Evolutionary conservation across 2,329 filamentous ascomycete species (phyloP), one percentile per base, ranked within the genome.

Genomic region (Spiromastix sp.): DNA sequence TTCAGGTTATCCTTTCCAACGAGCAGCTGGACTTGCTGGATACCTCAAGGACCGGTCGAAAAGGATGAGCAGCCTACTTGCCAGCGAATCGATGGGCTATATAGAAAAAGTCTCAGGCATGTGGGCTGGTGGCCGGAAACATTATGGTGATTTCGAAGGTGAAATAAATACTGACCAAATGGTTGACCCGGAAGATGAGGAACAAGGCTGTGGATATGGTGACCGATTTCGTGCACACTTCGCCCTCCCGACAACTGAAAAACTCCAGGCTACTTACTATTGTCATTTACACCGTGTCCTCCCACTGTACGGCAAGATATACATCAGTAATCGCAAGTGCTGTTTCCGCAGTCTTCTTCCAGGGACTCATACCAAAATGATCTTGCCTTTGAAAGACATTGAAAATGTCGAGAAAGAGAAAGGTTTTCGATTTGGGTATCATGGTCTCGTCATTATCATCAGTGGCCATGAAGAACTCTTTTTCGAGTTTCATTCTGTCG

Each of bases 61-160:
- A 46, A 77, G 77, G 21, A 84, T 96, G 77, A 85, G 84, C 41
- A 84, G 70, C 18, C 63, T 93, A 6, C 63, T 96, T 30, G 84
- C 89, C 5, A 85, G 81, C 0, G 87, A 95, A 56, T 93, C 89
- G 0, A 93, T 94, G 79, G 86, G 85, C 2, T 96, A 96, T 53
- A 81, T 94, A 20, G 87, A 93, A 52, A 96, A 95, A 57, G 87
- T 96, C 0, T 93, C 89, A 0, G 89, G 86, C 24, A 96, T 96
- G 83, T 91, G 91, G 77, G 84, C 86, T 46, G 91, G 91, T 21
- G 85, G 85, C 9, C 79, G 81, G 48, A 86, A 81, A 49, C 89
- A 96, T 58, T 98, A 96, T 50, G 78, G 81, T 32, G 81, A 85
- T 13, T 74, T 72, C 15, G 77, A 84, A 52, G 64, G 71, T 10